These are phyloP conservation scores for Cornus controversa DNA, from an alignment of 148 eudicot species.

Conservation along the genomic window DNA sequence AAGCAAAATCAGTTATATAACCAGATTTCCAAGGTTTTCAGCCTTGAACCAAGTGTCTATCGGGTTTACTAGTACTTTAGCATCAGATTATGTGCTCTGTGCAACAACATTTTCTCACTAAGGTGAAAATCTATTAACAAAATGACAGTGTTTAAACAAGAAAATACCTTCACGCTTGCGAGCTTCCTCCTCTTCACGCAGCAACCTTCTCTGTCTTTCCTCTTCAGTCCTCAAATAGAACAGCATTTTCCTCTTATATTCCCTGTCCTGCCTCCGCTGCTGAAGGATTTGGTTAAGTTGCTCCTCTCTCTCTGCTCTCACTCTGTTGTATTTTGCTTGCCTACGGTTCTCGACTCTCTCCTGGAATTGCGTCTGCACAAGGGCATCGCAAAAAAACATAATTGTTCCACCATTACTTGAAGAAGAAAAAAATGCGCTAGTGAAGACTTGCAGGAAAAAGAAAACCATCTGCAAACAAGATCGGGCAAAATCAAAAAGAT, in stretches of 20 bases:
- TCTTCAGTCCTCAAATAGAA: conserved; percentile 65
- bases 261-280: conserved; percentile 62
- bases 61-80: too few relatives aligned
- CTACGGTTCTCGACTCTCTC: conserved; percentile 45
- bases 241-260: conserved; percentile 59
- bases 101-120: too few relatives aligned
- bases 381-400: neutral
- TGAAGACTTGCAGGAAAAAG: neutral
- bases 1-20: too few relatives aligned
- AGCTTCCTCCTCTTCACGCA: conserved; percentile 80
- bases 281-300: conserved; percentile 41
- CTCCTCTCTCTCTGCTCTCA: conserved; percentile 66
- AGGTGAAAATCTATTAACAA: neutral
- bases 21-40: too few relatives aligned
- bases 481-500: neutral
- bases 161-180: conserved; percentile 68
- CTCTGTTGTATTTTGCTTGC: conserved; percentile 51
- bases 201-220: conserved; percentile 58
- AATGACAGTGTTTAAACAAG: neutral
- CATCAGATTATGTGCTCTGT: too few relatives aligned
- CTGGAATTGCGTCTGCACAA: conserved; percentile 55
- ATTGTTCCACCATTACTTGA: neutral
- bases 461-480: neutral
- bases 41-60: too few relatives aligned
- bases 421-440: neutral